These are phyloP conservation scores for Coriaria nepalensis DNA, from an alignment of 306 rosid species.

Conservation along the genomic window DNA sequence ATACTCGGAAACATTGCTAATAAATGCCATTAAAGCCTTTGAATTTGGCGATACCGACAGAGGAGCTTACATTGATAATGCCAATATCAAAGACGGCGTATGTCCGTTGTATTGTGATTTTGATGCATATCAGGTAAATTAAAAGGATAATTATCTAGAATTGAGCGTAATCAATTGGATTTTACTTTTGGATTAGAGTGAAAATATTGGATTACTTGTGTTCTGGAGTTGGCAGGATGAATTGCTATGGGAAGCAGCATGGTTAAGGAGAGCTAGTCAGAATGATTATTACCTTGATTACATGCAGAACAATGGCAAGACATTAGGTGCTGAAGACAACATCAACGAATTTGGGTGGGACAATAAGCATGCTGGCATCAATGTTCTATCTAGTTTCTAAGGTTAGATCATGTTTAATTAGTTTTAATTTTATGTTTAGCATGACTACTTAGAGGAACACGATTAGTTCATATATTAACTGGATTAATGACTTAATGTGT, in stretches of 20 bases:
- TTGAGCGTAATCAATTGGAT: too few species aligned
- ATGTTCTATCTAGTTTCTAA: slow-evolving; percentile 80
- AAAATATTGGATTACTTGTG: neutral
- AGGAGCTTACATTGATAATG: slow-evolving; percentile 86
- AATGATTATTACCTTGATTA: slow-evolving; percentile 45
- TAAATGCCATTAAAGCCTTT: slow-evolving; percentile 58
- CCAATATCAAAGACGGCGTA: slow-evolving; percentile 41
- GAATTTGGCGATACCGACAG: slow-evolving; percentile 59
- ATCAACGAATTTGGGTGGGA: slow-evolving; percentile 95
- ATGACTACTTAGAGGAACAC: too few species aligned
- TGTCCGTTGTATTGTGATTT: slow-evolving; percentile 92
- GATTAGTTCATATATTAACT: too few species aligned
- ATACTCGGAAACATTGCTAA: slow-evolving; percentile 52
- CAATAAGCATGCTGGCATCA: slow-evolving; percentile 90
- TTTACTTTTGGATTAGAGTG: too few species aligned
- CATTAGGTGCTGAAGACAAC: slow-evolving; percentile 80
- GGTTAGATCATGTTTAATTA: slow-evolving; percentile 22
- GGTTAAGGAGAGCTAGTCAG: slow-evolving; percentile 79
- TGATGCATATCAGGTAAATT: slow-evolving; percentile 68
- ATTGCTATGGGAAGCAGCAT: slow-evolving; percentile 91
- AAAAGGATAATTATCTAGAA: neutral
- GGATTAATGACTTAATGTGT: too few species aligned
- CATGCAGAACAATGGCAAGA: slow-evolving; percentile 60
- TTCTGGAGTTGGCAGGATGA: slow-evolving; percentile 42
- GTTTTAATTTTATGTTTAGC: too few species aligned